Evolutionary conservation across 352 stramenopile genomes (phyloP), one percentile per base, ranked within the genome.

Genomic region (Globisporangium takayamanum): DNA sequence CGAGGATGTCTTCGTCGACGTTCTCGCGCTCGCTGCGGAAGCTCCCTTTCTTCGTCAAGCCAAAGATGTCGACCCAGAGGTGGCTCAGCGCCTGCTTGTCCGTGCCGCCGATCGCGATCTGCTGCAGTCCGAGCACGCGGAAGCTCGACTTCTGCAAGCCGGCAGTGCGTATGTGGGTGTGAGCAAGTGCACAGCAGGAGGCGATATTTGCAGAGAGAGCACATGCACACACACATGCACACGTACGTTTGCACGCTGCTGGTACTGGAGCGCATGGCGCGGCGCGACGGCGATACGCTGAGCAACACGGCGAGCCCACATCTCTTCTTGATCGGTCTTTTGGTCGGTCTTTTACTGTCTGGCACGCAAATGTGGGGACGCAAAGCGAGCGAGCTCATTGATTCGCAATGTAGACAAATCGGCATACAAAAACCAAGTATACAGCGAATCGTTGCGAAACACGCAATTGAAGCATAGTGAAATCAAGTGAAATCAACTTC

Each of bases 1-100:
- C 68, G 47, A 99, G 68, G 57, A 99, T 98, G 73, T 99, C 96
- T 74, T 99, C 97, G 60, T 99, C 89, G 36, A 99, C 97, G 73
- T 99, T 99, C 78, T 99, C 97, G 51, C 84, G 94, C 74, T 92
- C 78, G 63, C 78, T 92, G 47, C 67, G 69, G 69, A 89, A 92
- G 25, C 70, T 68, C 45, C 76, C 70, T 50, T 86, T 89, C 66
- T 88, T 82, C 47, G 36, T 67, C 14, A 96, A 59, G 3, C 88
- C 87, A 28, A 97, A 83, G 28, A 86, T 74, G 63, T 94, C 84
- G 28, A 87, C 78, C 89, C 88, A 97, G 3, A 97, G 67, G 26
- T 85, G 68, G 63, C 69, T 85, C n/a, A 98, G 71, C 26, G 78
- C 73, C 47, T 64, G 66, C 70, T 98, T 98, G 69, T 96, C 75